Conservation (phyloP, 495 filamentous ascomycete species). For the Chaetomium tenue region DNA sequence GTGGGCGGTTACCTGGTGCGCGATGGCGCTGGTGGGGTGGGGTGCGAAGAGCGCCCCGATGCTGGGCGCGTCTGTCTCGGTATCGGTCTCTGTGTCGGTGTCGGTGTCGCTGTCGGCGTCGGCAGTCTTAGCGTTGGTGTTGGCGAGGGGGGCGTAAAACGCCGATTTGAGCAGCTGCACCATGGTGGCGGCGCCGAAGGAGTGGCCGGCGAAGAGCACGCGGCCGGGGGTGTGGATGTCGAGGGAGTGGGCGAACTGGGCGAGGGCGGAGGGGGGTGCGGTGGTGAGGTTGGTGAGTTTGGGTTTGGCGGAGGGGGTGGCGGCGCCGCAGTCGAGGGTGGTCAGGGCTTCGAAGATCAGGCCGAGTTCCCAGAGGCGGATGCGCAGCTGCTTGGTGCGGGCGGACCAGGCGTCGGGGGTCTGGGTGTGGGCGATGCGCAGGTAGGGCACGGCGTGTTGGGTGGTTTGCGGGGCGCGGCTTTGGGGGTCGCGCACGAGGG, state of each 20-base stretch:
- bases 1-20: conserved; percentile 59
- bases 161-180: conserved; percentile 71
- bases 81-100: too few relatives aligned
- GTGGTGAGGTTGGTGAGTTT: conserved; percentile 43
- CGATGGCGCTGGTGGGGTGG: conserved; percentile 46
- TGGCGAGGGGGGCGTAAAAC: conserved; percentile 53
- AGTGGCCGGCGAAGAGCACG: conserved; percentile 71
- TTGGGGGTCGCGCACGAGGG: conserved; percentile 55
- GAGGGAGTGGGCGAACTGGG: conserved; percentile 53
- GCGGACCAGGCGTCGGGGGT: conserved; percentile 56
- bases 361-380: conserved; percentile 70
- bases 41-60: conserved; percentile 50
- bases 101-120: too few relatives aligned
- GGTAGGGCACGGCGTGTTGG: conserved; percentile 46
- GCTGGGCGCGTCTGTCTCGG: too few relatives aligned
- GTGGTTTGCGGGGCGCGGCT: conserved; percentile 32
- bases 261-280: conserved; percentile 44
- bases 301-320: conserved; percentile 10
- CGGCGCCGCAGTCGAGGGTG: conserved; percentile 56
- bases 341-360: conserved; percentile 60
- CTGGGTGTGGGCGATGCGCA: conserved; percentile 51
- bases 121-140: conserved; percentile 24
- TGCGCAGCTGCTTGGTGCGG: conserved; percentile 64
- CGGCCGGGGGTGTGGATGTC: conserved; percentile 66
- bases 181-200: conserved; percentile 68